phyloP scores from a whole-genome alignment of 2,329 filamentous ascomycete genomes.

The Cladosporium velox region DNA sequence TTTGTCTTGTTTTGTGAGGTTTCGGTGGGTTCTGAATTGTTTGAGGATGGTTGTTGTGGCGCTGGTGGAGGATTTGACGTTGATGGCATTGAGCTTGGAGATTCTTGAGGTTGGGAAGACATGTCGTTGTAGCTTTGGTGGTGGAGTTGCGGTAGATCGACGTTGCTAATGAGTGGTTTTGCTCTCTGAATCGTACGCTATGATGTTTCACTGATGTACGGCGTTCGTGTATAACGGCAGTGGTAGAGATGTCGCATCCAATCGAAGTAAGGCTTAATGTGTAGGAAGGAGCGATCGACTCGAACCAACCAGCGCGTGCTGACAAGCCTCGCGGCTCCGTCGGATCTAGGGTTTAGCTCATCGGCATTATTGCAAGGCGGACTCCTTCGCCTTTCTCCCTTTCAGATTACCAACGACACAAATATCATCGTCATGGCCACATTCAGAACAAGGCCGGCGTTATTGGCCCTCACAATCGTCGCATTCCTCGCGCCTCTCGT shows the following conservation, averaged over 20 bases:
- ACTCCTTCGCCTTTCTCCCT: slow-evolving; percentile 2
- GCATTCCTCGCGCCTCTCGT: slow-evolving; percentile 22
- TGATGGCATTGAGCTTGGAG: background rate
- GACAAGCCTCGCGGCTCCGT: background rate
- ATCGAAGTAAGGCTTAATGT: background rate
- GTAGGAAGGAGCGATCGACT: slow-evolving; percentile 5
- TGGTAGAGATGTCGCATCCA: background rate
- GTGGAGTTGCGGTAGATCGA: background rate
- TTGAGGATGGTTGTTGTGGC: slow-evolving; percentile 10
- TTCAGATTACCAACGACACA: background rate
- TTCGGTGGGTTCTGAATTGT: background rate
- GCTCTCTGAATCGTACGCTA: background rate
- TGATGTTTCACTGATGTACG: background rate
- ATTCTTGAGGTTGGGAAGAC: slow-evolving; percentile 11
- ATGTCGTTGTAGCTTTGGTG: slow-evolving; percentile 2
- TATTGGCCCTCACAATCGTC: slow-evolving; percentile 22
- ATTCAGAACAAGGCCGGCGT: slow-evolving; percentile 28
- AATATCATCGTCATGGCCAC: slow-evolving; percentile 27
- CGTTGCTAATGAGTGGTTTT: background rate
- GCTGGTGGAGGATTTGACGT: slow-evolving; percentile 1
- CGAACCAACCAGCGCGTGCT: background rate
- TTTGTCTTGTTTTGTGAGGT: background rate
- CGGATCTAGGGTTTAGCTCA: slow-evolving; percentile 7
- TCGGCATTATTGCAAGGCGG: background rate
- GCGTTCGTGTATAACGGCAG: background rate